These are phyloP conservation scores for Mortierella sp. DNA, from an alignment of 371 early-diverging fungal species.

Conservation along the genomic window DNA sequence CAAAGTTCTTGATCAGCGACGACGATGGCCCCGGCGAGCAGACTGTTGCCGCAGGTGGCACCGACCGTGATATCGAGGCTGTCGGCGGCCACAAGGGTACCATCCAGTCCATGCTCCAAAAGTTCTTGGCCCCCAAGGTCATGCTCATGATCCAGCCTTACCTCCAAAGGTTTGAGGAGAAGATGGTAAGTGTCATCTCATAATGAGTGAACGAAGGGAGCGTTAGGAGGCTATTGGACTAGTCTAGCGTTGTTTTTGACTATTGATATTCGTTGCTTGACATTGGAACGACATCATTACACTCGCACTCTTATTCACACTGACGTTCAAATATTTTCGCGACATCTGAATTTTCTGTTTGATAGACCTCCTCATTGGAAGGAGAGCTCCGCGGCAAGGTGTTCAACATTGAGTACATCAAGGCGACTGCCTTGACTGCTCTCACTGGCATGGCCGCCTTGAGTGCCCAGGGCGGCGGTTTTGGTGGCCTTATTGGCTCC, in stretches of 20 bases:
- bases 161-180: constrained; percentile 36
- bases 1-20: constrained; percentile 19
- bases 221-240: too few relatives aligned
- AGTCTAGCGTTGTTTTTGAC: too few relatives aligned
- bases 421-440: constrained; percentile 17
- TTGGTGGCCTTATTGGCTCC: constrained; percentile 26
- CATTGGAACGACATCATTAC: background rate
- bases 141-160: constrained; percentile 34
- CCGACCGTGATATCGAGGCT: constrained; percentile 14
- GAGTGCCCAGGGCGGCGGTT: constrained; percentile 8
- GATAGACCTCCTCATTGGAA: constrained; percentile 26
- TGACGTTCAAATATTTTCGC: too few relatives aligned
- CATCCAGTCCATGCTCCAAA: constrained; percentile 31
- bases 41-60: constrained; percentile 24
- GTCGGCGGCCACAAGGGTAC: constrained; percentile 25
- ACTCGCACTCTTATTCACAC: background rate
- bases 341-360: too few relatives aligned
- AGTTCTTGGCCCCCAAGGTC: constrained; percentile 40
- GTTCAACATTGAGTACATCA: constrained; percentile 40
- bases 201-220: background rate
- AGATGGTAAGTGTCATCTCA: constrained; percentile 55
- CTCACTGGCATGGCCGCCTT: constrained; percentile 27
- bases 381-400: constrained; percentile 44
- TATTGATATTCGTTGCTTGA: background rate
- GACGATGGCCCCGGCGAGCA: constrained; percentile 26